phyloP scores from a whole-genome alignment of 164 flowering plant species.

The Vitis rupestris region DNA sequence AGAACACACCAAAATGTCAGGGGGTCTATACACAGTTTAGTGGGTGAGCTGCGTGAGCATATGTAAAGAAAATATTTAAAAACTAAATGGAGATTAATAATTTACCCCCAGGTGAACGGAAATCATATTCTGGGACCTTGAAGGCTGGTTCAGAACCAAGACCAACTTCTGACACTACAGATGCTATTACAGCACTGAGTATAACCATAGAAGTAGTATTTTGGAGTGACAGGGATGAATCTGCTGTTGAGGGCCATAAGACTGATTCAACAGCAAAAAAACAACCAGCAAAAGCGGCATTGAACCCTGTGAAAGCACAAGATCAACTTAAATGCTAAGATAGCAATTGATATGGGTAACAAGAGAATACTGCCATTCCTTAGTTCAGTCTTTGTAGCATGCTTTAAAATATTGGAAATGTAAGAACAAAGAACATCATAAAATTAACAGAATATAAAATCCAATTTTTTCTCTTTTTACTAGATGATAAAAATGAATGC shows the following conservation, averaged over 20 bases:
- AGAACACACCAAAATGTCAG: background rate
- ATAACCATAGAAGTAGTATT: slow-evolving; percentile 94
- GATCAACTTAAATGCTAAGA: background rate
- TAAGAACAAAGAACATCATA: background rate
- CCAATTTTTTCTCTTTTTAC: too few relatives aligned
- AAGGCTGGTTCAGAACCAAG: slow-evolving; percentile 94
- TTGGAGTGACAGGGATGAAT: slow-evolving; percentile 61
- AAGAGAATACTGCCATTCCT: background rate
- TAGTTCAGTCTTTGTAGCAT: background rate
- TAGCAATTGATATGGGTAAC: background rate
- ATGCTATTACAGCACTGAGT: slow-evolving; percentile 91
- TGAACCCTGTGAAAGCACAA: slow-evolving; percentile 59
- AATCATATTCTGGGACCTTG: slow-evolving; percentile 86
- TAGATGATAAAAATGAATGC: too few relatives aligned
- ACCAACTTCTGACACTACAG: slow-evolving; percentile 82
- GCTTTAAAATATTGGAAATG: background rate
- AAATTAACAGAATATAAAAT: background rate
- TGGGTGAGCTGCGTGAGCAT: too few relatives aligned
- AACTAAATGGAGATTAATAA: background rate
- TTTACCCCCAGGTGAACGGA: slow-evolving; percentile 86
- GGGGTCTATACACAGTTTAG: background rate
- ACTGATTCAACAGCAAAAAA: slow-evolving; percentile 96
- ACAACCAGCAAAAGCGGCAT: slow-evolving; percentile 97
- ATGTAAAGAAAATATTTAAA: background rate
- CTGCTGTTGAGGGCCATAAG: slow-evolving; percentile 78